Evolutionary conservation across 768 basidiomycete species (phyloP), one percentile per base, ranked within the genome.

Genomic region (Tricholoma sp.): DNA sequence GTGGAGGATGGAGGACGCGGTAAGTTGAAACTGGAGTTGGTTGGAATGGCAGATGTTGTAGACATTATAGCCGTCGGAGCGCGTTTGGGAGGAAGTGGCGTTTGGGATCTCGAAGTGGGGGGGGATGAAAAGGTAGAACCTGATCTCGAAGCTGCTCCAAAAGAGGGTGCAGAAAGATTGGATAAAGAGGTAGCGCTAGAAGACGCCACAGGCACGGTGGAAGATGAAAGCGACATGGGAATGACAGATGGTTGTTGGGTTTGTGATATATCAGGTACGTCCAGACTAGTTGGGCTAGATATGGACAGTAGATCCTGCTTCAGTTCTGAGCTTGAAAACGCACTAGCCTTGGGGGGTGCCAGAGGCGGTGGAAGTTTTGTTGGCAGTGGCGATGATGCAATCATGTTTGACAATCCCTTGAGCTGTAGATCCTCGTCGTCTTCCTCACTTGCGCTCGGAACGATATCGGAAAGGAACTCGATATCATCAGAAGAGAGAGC

Each of bases 401-500:
- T 72, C 70, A 78, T 72, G 56, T 65, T 69, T 24, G 75, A 71
- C 16, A 84, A 66, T 16, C 69, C 72, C 56, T 69, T 71, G 18
- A 79, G 59, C 35, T 72, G 66, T 37, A 60, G 57, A 21, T 65
- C 69, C 11, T 74, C 68, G 29, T 72, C 69, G 16, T 70, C 66
- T 14, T 72, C 76, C 56, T 83, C 81, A 50, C 62, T 67, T 10
- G 76, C 78, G 60, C 79, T 80, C 3, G 87, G 86, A 9, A 82
- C 86, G 55, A 82, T 79, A 67, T 85, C 88, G 32, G 82, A 83
- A 18, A 96, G 76, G 66, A 89, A 94, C 61, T 91, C 87, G 27
- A 96, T 76, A 67, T 96, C 94, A 57, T 90, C 85, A 1, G 82
- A 76, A 14, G 90, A 90, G 16, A 95, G 77, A 11, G 90, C 81